These are phyloP conservation scores for Chytriomyces hyalinus DNA, from an alignment of 192 early-diverging fungal species.

Conservation along the genomic window DNA sequence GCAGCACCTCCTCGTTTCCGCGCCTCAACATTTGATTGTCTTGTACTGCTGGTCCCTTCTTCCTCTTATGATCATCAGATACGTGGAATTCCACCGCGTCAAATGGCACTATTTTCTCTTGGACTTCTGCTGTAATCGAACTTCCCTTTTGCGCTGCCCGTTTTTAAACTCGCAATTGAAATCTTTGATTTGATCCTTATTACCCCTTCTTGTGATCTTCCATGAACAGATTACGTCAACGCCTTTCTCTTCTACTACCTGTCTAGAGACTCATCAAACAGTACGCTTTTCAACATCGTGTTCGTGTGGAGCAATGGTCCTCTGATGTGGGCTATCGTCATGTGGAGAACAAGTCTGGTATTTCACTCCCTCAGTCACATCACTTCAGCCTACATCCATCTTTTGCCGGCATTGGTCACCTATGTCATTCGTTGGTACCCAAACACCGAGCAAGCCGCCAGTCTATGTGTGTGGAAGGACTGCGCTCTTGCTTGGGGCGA, in stretches of 20 bases:
- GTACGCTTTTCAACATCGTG: neutral
- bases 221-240: slow-evolving; percentile 23
- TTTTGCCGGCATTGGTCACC: slow-evolving; percentile 24
- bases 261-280: neutral
- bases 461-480: neutral
- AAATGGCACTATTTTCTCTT: slow-evolving; percentile 37
- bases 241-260: slow-evolving; percentile 29
- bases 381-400: slow-evolving; percentile 24
- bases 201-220: neutral
- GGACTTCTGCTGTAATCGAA: slow-evolving; percentile 34
- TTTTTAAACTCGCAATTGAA: too few relatives aligned
- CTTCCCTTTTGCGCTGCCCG: too few relatives aligned
- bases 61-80: slow-evolving; percentile 27
- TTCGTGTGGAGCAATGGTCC: slow-evolving; percentile 31
- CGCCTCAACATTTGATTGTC: slow-evolving; percentile 8
- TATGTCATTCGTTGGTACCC: slow-evolving; percentile 29
- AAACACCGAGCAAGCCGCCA: neutral
- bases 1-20: slow-evolving; percentile 5
- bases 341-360: slow-evolving; percentile 31
- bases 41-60: slow-evolving; percentile 11
- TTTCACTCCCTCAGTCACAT: slow-evolving; percentile 32
- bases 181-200: too few relatives aligned
- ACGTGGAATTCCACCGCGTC: slow-evolving; percentile 29
- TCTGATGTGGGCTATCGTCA: slow-evolving; percentile 27
- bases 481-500: slow-evolving; percentile 5